Evolutionary conservation across 2,329 filamentous ascomycete species (phyloP), one percentile per base, ranked within the genome.

Genomic region (Penicillium sp.): DNA sequence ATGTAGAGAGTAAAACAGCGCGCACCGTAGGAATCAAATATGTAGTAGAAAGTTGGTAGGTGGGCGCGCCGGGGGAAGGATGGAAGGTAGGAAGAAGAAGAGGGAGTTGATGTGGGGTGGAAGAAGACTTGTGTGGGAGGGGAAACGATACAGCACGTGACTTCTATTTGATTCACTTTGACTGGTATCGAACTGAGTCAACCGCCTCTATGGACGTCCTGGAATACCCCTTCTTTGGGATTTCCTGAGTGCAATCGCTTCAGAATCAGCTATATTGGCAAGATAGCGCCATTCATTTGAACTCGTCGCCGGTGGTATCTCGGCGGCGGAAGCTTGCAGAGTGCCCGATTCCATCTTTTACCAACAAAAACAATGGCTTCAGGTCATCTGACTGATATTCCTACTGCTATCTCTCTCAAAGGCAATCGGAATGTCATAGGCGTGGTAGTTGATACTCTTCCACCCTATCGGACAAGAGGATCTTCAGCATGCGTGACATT

Each of bases 361-460:
- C 43, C 42, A 28, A 41, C 27, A 12, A 44, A 41, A 16, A 41
- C 10, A 10, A 61, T 61, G 59, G 37, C 56, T 22, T 27, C 53
- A 6, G 18, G 64, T 2, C 68, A 69, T 31, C 80, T 81, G 57
- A 64, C 69, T 4, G 67, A 71, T 35, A 68, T 81, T 66, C 77
- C 57, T 62, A 70, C 54, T 64, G 82, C 52, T 68, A 77, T 42
- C 16, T 63, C 66, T 19, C 47, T 67, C 38, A 39, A 56, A 8
- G 57, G 22, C 55, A 63, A 25, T 5, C 73, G 84, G 55, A 85
- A 75, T 68, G 71, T 93, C 34, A 78, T 89, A 42, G 90, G 89
- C 1, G 69, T 92, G 4, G 80, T 92, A 3, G 80, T 81, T 43
- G 87, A 92, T 58, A 77, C 76, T 41, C 76, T 81, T 49, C 68